Base-by-base conservation (phyloP, 257 asterid species). In the Orobanche coerulescens region DNA sequence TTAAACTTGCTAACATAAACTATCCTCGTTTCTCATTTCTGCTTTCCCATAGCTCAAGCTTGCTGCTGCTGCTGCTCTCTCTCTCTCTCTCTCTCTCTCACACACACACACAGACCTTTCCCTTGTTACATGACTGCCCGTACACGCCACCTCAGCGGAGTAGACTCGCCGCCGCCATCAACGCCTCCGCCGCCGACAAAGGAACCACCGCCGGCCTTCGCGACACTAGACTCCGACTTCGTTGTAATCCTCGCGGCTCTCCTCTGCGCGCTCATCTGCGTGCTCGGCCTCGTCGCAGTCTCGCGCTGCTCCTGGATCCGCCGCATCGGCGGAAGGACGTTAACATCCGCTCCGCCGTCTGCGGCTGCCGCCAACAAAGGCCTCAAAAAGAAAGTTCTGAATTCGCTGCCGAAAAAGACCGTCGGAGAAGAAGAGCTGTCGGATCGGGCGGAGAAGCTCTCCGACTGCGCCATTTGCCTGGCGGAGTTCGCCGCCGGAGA, bases 381-480 rank as follows among this genome's bases (percentile, higher is more conserved):
- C 31, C 73, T 79, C 2, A 79, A 73, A 31, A 79, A 79, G 70
- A 76, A 79, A 61, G 79, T 78, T 5, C 67, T 78, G 52, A 71
- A 74, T 14, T 71, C 83, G 58, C 65, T 78, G 56, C 84, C 84
- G 37, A 75, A 70, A 59, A 64, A 59, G 14, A 69, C 71, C 34
- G 61, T 68, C 76, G 76, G 74, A 36, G 72, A 77, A 9, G 69
- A 40, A 31, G 52, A 47, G 54, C 28, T 18, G 28, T 26, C 14
- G 44, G 76, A 65, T 2, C 66, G 50, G 24, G 36, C 62, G 0
- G 82, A 44, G 39, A 74, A 69, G 48, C 71, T 71, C 49, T 52
- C 76, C 58, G 82, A 80, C 37, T 80, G 86, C 71, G 79, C 82
- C 56, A 80, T 80, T 69, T 80, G 86, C 71, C 73, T 80, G 59